Conservation (phyloP, 331 rosid genomes). For the Quercus lobata region DNA sequence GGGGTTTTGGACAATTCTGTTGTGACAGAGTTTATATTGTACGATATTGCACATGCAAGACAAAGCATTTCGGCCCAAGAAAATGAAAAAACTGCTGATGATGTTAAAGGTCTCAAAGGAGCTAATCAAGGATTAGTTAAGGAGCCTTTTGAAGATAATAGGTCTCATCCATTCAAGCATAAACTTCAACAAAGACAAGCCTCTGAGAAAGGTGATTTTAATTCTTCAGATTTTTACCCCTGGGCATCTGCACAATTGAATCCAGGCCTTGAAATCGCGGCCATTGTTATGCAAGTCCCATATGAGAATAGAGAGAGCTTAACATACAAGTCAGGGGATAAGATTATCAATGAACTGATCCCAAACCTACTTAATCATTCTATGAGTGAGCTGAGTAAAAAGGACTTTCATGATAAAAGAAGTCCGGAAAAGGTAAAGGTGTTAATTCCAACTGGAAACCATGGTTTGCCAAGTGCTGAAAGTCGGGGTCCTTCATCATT, state of each 20-base stretch:
- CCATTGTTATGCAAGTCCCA: constrained; percentile 80
- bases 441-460: constrained; percentile 78
- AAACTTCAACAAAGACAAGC: constrained; percentile 37
- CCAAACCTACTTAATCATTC: constrained; percentile 37
- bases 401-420: constrained; percentile 23
- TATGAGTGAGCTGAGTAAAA: constrained; percentile 35
- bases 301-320: constrained; percentile 69
- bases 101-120: constrained; percentile 25
- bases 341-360: constrained; percentile 28
- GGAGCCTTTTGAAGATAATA: constrained; percentile 28
- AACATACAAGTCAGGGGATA: constrained; percentile 56
- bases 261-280: constrained; percentile 67
- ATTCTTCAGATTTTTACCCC: constrained; percentile 41
- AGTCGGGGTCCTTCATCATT: constrained; percentile 68
- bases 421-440: constrained; percentile 62
- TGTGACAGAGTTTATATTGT: constrained; percentile 55
- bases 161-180: constrained; percentile 27
- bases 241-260: constrained; percentile 38
- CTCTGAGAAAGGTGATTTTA: constrained; percentile 27
- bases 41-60: constrained; percentile 50
- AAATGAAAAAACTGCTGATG: constrained; percentile 1
- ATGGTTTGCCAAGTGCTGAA: constrained; percentile 64
- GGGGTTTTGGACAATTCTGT: constrained; percentile 57
- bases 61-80: constrained; percentile 23
- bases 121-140: constrained; percentile 25